These are phyloP conservation scores for Botrytis deweyae DNA, from an alignment of 2,329 filamentous ascomycete species.

Conservation along the genomic window DNA sequence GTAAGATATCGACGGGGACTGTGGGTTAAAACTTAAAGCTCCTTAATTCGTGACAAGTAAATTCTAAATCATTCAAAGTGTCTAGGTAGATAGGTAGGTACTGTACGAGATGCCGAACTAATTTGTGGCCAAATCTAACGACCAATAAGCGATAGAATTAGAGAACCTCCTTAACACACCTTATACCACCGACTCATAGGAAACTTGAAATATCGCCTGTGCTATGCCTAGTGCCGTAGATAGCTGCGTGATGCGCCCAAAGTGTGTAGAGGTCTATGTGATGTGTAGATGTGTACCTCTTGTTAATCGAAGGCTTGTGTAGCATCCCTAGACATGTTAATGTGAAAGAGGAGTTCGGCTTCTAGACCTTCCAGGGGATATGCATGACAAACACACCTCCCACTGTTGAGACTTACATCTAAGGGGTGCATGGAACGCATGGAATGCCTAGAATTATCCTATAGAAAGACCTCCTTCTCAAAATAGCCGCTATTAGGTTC, in stretches of 20 bases:
- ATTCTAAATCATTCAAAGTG: neutral
- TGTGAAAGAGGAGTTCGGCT: neutral
- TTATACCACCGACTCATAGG: neutral
- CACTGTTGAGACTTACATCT: neutral
- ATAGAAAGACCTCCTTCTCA: neutral
- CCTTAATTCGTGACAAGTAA: neutral
- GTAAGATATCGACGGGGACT: neutral
- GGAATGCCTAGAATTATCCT: neutral
- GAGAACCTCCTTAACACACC: neutral
- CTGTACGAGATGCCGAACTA: neutral
- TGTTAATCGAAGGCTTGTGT: neutral
- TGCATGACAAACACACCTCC: slow-evolving; percentile 1
- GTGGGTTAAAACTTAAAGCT: neutral
- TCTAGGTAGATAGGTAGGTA: neutral
- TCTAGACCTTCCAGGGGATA: slow-evolving; percentile 1
- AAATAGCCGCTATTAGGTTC: neutral
- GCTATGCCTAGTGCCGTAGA: neutral
- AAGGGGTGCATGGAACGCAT: slow-evolving; percentile 7
- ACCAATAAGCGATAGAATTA: neutral
- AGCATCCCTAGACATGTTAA: neutral
- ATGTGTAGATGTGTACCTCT: neutral
- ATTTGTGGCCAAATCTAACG: neutral
- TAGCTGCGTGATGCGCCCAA: neutral
- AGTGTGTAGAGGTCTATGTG: neutral
- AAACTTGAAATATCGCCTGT: neutral